Percentiles rank a stretch among this genome's conserved stretches.
phyloP scores from a whole-genome alignment of 148 eudicot genomes.

The Spergularia bocconei region DNA sequence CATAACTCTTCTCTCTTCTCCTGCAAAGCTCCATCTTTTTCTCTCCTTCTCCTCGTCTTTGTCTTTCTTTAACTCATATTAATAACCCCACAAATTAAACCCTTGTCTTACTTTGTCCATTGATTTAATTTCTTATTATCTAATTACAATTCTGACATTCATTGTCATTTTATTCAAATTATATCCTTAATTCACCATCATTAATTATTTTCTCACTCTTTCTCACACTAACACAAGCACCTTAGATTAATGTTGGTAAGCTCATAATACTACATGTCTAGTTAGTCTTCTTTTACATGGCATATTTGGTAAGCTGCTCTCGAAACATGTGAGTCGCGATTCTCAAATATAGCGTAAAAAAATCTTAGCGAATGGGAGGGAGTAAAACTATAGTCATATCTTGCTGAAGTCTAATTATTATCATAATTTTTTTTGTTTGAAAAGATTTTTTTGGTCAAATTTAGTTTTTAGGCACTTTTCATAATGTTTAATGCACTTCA shows the following conservation, averaged over 20 bases:
- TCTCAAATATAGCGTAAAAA: too few relatives aligned
- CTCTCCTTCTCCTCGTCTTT: constrained; percentile 1
- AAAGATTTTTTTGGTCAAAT: not conserved
- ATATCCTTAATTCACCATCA: not conserved
- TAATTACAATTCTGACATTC: not conserved
- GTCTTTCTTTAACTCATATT: not conserved
- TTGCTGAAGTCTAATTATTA: not conserved
- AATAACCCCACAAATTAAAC: not conserved
- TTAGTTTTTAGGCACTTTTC: not conserved
- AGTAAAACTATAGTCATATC: too few relatives aligned
- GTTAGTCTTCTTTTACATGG: not conserved
- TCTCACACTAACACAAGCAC: not conserved
- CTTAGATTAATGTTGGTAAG: constrained; percentile 9
- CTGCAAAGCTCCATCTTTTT: not conserved
- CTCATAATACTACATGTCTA: not conserved
- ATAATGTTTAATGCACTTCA: not conserved
- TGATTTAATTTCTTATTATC: not conserved
- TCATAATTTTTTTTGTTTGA: not conserved
- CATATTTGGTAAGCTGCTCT: not conserved
- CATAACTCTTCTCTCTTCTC: not conserved
- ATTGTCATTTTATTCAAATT: too few relatives aligned
- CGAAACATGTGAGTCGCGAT: too few relatives aligned
- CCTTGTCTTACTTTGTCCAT: not conserved
- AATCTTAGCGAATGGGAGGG: too few relatives aligned
- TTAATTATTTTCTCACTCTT: not conserved